These are phyloP conservation scores for Taphrina populina DNA, from an alignment of 1,139 yeast genomes.

Conservation along the genomic window DNA sequence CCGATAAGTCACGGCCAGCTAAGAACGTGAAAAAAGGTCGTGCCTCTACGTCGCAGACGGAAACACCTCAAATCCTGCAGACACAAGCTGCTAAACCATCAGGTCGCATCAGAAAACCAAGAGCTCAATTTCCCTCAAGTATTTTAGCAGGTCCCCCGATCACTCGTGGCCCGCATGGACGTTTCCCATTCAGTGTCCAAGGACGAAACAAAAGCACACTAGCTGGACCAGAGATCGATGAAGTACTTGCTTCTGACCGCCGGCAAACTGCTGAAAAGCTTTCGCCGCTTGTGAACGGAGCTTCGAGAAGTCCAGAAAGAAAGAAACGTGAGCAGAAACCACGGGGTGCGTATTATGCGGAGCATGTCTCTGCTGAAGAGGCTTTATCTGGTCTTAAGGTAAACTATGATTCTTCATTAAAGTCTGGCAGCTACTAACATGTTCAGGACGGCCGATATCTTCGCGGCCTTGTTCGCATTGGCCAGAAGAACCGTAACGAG, in stretches of 20 bases:
- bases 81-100: too few relatives aligned
- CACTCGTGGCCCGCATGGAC: conserved; percentile 23
- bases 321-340: neutral
- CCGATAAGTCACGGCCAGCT: too few relatives aligned
- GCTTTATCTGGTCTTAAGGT: conserved; percentile 21
- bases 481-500: conserved; percentile 91
- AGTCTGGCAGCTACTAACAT: neutral
- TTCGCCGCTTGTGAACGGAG: neutral
- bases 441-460: conserved; percentile 12
- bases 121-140: conserved; percentile 2
- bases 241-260: too few relatives aligned
- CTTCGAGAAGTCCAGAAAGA: neutral
- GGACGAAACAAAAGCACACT: neutral
- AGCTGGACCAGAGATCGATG: neutral
- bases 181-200: neutral
- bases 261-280: too few relatives aligned
- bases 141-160: neutral
- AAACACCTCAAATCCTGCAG: neutral
- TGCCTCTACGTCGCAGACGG: neutral
- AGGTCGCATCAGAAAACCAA: neutral
- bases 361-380: conserved; percentile 4
- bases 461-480: conserved; percentile 79
- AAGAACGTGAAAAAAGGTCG: neutral
- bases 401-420: neutral
- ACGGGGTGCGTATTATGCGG: conserved; percentile 1